Conservation (phyloP, 495 filamentous ascomycete species). For the Hypomontagnella monticulosa region DNA sequence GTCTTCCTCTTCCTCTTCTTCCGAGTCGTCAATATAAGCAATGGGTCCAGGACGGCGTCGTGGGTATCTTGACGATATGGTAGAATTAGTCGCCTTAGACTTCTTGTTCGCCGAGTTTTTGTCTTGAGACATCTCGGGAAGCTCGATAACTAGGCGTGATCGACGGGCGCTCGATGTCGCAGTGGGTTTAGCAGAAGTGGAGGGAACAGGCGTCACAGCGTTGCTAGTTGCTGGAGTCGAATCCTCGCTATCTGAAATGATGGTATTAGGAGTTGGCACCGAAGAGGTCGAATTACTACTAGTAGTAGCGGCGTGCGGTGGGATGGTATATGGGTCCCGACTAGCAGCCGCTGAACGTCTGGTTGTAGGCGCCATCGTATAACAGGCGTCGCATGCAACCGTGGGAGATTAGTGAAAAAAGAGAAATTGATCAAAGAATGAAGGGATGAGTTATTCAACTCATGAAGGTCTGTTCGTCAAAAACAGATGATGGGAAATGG, state of each 20-base stretch:
- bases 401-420: neutral
- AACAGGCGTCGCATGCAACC: neutral
- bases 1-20: slow-evolving; percentile 47
- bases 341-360: slow-evolving; percentile 22
- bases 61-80: slow-evolving; percentile 3
- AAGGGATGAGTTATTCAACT: neutral
- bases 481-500: neutral
- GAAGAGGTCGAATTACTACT: slow-evolving; percentile 47
- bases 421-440: neutral
- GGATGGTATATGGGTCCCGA: no score
- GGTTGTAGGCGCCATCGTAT: slow-evolving; percentile 38
- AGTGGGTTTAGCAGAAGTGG: slow-evolving; percentile 22
- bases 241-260: slow-evolving; percentile 66
- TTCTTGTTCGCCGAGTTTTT: slow-evolving; percentile 17
- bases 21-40: slow-evolving; percentile 22
- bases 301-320: slow-evolving; percentile 2
- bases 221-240: slow-evolving; percentile 83
- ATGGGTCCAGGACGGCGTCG: slow-evolving; percentile 20
- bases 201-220: slow-evolving; percentile 64
- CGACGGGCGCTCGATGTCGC: slow-evolving; percentile 7
- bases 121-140: slow-evolving; percentile 12
- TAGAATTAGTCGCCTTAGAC: slow-evolving; percentile 23
- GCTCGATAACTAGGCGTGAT: slow-evolving; percentile 26
- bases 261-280: slow-evolving; percentile 49
- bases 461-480: neutral